These are phyloP conservation scores for Rhinocladiella similis DNA, from an alignment of 2,329 filamentous ascomycete genomes.

Conservation along the genomic window DNA sequence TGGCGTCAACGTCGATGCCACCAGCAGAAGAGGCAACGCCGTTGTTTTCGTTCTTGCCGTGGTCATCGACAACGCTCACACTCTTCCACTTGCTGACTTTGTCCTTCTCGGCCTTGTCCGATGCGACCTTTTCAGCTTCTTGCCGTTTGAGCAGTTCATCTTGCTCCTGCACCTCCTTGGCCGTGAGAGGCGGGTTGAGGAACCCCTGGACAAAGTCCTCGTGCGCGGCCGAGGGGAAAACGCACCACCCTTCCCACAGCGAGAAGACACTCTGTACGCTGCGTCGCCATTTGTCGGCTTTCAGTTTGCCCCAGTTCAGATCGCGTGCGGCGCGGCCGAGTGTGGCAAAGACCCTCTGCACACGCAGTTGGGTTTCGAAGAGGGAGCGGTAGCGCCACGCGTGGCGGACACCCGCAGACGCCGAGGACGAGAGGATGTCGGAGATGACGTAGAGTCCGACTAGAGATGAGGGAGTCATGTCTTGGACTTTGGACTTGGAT, in stretches of 20 bases:
- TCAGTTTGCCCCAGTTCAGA: conserved; percentile 75
- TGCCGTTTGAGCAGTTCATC: conserved; percentile 39
- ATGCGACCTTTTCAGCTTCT: conserved; percentile 41
- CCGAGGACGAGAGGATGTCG: conserved; percentile 77
- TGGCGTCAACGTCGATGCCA: conserved; percentile 5
- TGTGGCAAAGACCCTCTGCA: conserved; percentile 69
- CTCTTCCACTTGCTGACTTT: conserved; percentile 25
- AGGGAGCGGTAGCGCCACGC: conserved; percentile 84
- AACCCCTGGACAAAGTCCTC: conserved; percentile 71
- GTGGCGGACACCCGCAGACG: conserved; percentile 74
- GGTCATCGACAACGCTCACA: conserved; percentile 18
- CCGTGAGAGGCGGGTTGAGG: conserved; percentile 64
- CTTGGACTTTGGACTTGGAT: background rate
- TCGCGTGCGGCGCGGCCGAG: conserved; percentile 73
- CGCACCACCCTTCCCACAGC: conserved; percentile 66
- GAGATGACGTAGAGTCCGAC: conserved; percentile 78
- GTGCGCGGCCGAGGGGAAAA: conserved; percentile 73
- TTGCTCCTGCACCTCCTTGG: conserved; percentile 40
- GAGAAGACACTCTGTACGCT: conserved; percentile 69
- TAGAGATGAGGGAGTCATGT: conserved; percentile 68
- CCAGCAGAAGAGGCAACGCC: background rate
- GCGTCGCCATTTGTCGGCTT: conserved; percentile 81
- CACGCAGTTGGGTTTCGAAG: conserved; percentile 71
- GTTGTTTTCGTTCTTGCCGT: background rate
- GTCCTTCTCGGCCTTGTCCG: conserved; percentile 1